Conservation (phyloP, 2,329 filamentous ascomycete species). For the Paraphoma chrysanthemicola region DNA sequence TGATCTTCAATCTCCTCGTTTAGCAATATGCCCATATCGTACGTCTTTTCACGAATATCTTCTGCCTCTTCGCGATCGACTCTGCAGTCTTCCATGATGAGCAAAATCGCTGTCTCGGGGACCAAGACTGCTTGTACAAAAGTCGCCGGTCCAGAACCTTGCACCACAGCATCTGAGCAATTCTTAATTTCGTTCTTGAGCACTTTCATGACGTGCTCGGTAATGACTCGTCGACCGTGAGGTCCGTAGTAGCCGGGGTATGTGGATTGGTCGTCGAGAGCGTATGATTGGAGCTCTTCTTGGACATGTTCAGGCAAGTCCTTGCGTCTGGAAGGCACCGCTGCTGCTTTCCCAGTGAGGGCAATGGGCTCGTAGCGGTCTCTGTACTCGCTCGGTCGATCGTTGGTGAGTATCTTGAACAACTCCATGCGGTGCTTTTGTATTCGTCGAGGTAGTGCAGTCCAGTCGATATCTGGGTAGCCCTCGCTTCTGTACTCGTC, state of each 20-base stretch:
- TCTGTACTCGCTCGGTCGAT: conserved; percentile 18
- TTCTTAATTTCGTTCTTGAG: conserved; percentile 36
- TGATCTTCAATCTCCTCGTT: conserved; percentile 69
- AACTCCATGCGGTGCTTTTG: conserved; percentile 63
- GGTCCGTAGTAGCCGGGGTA: conserved; percentile 80
- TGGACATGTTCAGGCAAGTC: conserved; percentile 51
- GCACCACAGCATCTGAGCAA: conserved; percentile 38
- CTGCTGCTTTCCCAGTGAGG: conserved; percentile 32
- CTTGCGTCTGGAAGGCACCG: conserved; percentile 43
- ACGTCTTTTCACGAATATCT: conserved; percentile 70
- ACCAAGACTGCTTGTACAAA: conserved; percentile 65
- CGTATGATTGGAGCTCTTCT: conserved; percentile 35
- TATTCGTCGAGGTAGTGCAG: conserved; percentile 65
- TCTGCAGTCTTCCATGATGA: conserved; percentile 65
- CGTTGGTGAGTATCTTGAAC: conserved; percentile 65
- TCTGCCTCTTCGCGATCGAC: conserved; percentile 55
- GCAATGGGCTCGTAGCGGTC: conserved; percentile 29
- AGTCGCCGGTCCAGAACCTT: conserved; percentile 35
- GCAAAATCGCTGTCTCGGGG: conserved; percentile 67
- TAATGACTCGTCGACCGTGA: conserved; percentile 74
- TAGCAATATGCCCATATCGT: conserved; percentile 70
- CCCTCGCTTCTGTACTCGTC: conserved; percentile 58
- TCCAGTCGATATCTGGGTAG: conserved; percentile 79
- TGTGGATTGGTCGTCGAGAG: conserved; percentile 23
- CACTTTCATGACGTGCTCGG: conserved; percentile 49